These are phyloP conservation scores for Platismatia glauca DNA, from an alignment of 495 filamentous ascomycete species.

Conservation along the genomic window DNA sequence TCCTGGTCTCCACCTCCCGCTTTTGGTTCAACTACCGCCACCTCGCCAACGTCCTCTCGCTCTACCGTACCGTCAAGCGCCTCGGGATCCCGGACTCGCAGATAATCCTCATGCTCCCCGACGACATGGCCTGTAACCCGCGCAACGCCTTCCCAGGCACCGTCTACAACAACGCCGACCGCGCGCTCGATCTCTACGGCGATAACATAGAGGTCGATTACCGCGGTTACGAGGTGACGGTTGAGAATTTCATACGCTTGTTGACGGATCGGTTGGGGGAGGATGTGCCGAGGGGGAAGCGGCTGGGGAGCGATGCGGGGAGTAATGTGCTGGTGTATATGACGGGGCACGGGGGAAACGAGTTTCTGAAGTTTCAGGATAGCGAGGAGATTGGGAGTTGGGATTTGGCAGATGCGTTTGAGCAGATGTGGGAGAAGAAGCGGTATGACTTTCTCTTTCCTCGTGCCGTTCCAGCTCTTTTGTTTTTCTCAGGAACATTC, in stretches of 20 bases:
- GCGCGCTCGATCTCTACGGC: constrained; percentile 90
- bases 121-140: constrained; percentile 99
- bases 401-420: constrained; percentile 94
- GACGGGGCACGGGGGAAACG: constrained; percentile 97
- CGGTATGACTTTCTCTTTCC: constrained; percentile 52
- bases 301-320: constrained; percentile 81
- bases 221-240: constrained; percentile 94
- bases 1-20: constrained; percentile 93
- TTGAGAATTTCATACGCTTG: constrained; percentile 95
- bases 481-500: neutral
- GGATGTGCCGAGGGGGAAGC: constrained; percentile 88
- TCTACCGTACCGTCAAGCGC: constrained; percentile 97
- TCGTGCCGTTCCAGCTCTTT: neutral
- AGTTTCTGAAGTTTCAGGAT: constrained; percentile 97
- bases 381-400: constrained; percentile 94
- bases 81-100: constrained; percentile 97
- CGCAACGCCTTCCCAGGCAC: constrained; percentile 96
- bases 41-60: constrained; percentile 91
- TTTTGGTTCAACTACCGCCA: constrained; percentile 99
- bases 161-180: constrained; percentile 96
- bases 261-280: constrained; percentile 87
- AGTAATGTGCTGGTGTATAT: constrained; percentile 98
- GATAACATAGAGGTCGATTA: constrained; percentile 99
- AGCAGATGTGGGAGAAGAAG: constrained; percentile 99
- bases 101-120: constrained; percentile 98